Evolutionary conservation across 108 stramenopile species (phyloP).

Genomic region (Skeletonema menzelii): DNA sequence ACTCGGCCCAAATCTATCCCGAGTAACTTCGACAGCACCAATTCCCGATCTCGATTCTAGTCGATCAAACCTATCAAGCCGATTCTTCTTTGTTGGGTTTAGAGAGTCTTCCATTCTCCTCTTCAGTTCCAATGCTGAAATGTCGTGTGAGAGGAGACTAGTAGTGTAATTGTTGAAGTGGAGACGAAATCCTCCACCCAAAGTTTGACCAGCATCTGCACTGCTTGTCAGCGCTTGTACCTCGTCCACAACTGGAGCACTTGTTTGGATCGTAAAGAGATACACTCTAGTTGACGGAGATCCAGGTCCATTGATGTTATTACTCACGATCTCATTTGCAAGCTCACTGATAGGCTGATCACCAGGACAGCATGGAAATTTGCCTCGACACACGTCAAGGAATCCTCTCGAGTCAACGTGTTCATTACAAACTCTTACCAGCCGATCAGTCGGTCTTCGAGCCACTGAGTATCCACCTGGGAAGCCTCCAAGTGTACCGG

Average conservation of each 20-base stretch:
- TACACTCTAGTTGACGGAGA: slow-evolving; percentile 65
- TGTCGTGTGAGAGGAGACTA: slow-evolving; percentile 42
- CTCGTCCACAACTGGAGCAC: slow-evolving; percentile 53
- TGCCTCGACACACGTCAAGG: slow-evolving; percentile 24
- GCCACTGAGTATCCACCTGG: slow-evolving; percentile 73
- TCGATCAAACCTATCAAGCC: slow-evolving; percentile 45
- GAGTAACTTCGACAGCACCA: slow-evolving; percentile 34
- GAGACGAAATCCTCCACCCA: slow-evolving; percentile 54
- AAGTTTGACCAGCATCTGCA: slow-evolving; percentile 46
- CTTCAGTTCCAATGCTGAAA: slow-evolving; percentile 40
- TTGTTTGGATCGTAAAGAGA: slow-evolving; percentile 60
- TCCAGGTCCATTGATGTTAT: slow-evolving; percentile 82
- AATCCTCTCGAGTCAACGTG: slow-evolving; percentile 22
- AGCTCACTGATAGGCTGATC: slow-evolving; percentile 43
- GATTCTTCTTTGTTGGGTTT: slow-evolving; percentile 36
- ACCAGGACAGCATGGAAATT: slow-evolving; percentile 41
- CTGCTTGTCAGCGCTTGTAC: slow-evolving; percentile 54
- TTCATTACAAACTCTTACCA: slow-evolving; percentile 44
- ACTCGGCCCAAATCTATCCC: slow-evolving; percentile 32
- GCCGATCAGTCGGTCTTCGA: slow-evolving; percentile 42
- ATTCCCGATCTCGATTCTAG: slow-evolving; percentile 38
- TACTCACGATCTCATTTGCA: slow-evolving; percentile 39
- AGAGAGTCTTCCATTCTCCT: slow-evolving; percentile 45
- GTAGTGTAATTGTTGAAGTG: slow-evolving; percentile 43
- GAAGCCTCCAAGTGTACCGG: slow-evolving; percentile 78